Base-by-base conservation (phyloP, 2,329 filamentous ascomycete species). In the Diaporthe citrichinensis region DNA sequence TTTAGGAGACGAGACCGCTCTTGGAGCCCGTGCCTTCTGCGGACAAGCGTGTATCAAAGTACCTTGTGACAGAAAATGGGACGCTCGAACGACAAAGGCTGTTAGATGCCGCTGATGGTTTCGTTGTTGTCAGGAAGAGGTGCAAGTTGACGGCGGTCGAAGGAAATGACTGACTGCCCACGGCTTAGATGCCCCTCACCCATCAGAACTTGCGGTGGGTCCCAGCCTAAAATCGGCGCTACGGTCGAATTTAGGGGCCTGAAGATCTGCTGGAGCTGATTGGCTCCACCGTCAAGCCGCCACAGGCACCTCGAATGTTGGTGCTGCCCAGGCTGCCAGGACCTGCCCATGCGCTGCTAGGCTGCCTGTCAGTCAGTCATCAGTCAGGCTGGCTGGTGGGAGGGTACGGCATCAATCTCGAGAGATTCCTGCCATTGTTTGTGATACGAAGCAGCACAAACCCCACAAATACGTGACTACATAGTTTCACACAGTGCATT, bases 131-230 rank as follows among this genome's bases (percentile, higher is more conserved):
- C 58, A 55, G 58, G 49, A 69, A 71, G 39, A 59, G 62, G 49
- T 51, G 36, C 51, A 72, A 49, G 67, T 31, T 49, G 36, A 20
- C 25, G 36, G 67, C 41, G 41, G 51, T 53, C 31, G 34, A 59
- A 61, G 44, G 71, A 55, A 74, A 73, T 71, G 72, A 59, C 61
- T 71, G 58, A 34, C 41, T 65, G 61, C 61, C 55, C 55, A 76
- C 53, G 71, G 23, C 58, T 53, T 34, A 57, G 51, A 62, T 73
- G 75, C 75, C 75, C 75, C 75, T 76, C 75, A 73, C 62, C 62
- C 59, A 72, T 73, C 75, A 76, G 75, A 76, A 59, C 73, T 74
- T 76, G 75, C 73, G 55, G 74, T 73, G 71, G 67, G 61, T 76
- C 75, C 74, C 46, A 65, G 58, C 49, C 71, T 55, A 55, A 55